Evolutionary conservation across 495 filamentous ascomycete species (phyloP).

Genomic region (Podospora comata): DNA sequence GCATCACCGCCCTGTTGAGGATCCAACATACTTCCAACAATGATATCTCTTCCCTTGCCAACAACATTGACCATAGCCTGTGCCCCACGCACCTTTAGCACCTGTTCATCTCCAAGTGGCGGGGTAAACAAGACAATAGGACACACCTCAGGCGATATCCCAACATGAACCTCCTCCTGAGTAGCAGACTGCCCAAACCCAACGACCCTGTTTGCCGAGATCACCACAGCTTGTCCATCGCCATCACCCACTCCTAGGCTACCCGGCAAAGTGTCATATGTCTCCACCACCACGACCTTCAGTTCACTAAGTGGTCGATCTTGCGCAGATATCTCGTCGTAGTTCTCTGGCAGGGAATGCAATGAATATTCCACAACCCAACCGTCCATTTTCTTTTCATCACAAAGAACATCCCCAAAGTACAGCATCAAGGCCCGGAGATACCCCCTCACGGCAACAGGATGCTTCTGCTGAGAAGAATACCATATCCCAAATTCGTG

Average conservation of each 20-base stretch:
- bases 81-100: conserved; percentile 20
- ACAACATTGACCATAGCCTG: conserved; percentile 23
- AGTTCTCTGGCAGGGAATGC: neutral
- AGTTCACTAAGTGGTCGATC: conserved; percentile 1
- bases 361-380: conserved; percentile 16
- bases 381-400: neutral
- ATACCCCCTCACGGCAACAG: conserved; percentile 20
- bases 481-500: conserved; percentile 31
- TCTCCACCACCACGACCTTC: conserved; percentile 9
- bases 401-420: conserved; percentile 15
- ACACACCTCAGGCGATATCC: conserved; percentile 27
- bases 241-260: conserved; percentile 21
- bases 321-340: neutral
- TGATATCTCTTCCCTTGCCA: conserved; percentile 20
- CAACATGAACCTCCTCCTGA: conserved; percentile 30
- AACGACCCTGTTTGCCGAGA: conserved; percentile 27
- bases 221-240: conserved; percentile 18
- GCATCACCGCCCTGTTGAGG: neutral
- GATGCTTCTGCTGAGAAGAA: conserved; percentile 21
- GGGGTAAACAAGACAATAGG: conserved; percentile 29
- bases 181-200: conserved; percentile 30
- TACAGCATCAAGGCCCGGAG: conserved; percentile 21
- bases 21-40: conserved; percentile 5
- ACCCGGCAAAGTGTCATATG: conserved; percentile 9
- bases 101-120: conserved; percentile 18